Percentiles rank a stretch among this genome's conserved stretches.
Evolutionary conservation across 495 filamentous ascomycete species (phyloP).

Genomic region (Daldinia childiae): DNA sequence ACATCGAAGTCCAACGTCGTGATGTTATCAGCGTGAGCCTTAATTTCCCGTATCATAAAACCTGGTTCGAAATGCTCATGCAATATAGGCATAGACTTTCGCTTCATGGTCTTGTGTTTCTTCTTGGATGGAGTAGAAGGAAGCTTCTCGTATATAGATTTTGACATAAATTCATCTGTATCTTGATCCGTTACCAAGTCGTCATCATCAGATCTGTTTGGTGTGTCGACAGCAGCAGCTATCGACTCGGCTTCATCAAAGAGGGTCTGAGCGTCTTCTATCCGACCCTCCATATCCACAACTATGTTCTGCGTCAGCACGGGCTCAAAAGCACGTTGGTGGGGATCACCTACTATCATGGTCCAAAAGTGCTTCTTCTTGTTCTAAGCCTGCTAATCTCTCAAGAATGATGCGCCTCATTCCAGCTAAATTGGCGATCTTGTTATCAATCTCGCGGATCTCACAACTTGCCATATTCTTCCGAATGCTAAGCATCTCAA

Average conservation of each 20-base stretch:
- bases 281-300: conserved; percentile 80
- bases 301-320: conserved; percentile 61
- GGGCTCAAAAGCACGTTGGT: conserved; percentile 15
- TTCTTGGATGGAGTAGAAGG: conserved; percentile 68
- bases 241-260: conserved; percentile 72
- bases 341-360: conserved; percentile 72
- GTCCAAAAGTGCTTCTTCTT: conserved; percentile 90
- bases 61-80: conserved; percentile 96
- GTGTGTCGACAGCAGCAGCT: conserved; percentile 56
- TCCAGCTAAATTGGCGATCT: conserved; percentile 89
- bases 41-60: conserved; percentile 84
- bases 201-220: conserved; percentile 66
- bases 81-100: conserved; percentile 90
- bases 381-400: conserved; percentile 86
- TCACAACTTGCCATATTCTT: conserved; percentile 98
- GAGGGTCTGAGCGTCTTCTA: conserved; percentile 86
- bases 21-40: conserved; percentile 87
- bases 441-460: conserved; percentile 96
- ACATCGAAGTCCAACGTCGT: conserved; percentile 95
- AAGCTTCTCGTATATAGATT: conserved; percentile 94
- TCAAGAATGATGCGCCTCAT: conserved; percentile 96
- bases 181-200: conserved; percentile 60
- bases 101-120: conserved; percentile 71
- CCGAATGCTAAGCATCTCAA: conserved; percentile 90
- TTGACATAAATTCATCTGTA: conserved; percentile 88